Percentiles rank a stretch among this genome's conserved stretches.
Evolutionary conservation across 1,139 yeast species (phyloP).

Genomic region (Taphrina sp.): DNA sequence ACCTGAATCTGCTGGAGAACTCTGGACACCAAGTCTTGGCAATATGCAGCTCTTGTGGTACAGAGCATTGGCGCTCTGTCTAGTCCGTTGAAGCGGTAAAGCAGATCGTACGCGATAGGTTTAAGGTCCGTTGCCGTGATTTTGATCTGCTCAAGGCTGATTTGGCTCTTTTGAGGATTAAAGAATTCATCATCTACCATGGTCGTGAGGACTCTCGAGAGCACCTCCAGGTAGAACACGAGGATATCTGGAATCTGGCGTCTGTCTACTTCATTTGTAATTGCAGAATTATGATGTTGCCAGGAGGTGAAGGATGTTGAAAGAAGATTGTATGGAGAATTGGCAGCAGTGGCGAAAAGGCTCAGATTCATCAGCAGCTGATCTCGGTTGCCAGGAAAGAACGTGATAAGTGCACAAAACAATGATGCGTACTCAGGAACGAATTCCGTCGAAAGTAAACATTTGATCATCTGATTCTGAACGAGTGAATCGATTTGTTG

Average conservation of each 20-base stretch:
- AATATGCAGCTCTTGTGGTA: background rate
- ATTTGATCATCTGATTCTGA: no score
- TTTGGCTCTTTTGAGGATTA: slow-evolving; percentile 13
- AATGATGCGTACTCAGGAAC: no score
- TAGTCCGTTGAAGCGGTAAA: background rate
- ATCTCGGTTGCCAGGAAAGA: background rate
- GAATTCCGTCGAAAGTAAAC: no score
- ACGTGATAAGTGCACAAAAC: no score
- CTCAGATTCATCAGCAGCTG: slow-evolving; percentile 3
- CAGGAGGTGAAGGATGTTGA: background rate
- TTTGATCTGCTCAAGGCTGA: slow-evolving; percentile 11
- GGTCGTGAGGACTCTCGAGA: slow-evolving; percentile 33
- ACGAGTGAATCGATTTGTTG: no score
- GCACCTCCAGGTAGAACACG: slow-evolving; percentile 31
- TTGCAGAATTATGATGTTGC: background rate
- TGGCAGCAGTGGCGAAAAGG: slow-evolving; percentile 1
- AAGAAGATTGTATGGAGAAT: slow-evolving; percentile 6
- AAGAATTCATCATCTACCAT: slow-evolving; percentile 36
- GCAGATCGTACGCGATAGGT: slow-evolving; percentile 3
- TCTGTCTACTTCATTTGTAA: background rate
- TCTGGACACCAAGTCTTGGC: slow-evolving; percentile 18
- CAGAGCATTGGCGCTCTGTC: background rate
- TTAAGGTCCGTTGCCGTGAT: slow-evolving; percentile 18
- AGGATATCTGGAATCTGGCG: background rate
- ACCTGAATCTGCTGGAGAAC: slow-evolving; percentile 44